Evolutionary conservation across 257 asterid species (phyloP), one percentile per base, ranked within the genome.

Genomic region (Osmanthus fragrans): DNA sequence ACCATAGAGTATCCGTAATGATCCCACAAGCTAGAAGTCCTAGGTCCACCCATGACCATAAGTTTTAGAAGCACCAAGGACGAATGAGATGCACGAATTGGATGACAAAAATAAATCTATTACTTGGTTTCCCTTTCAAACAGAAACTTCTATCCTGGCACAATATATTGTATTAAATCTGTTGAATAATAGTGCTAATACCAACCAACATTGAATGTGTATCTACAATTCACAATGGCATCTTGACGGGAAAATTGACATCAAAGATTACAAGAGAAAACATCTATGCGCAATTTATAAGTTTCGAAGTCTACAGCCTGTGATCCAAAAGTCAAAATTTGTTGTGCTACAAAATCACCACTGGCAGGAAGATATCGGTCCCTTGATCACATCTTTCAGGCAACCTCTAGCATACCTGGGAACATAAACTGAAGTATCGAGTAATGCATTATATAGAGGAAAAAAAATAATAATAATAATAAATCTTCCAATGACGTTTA

Each of bases 301-400:
- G 79, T 79, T 80, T 80, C 66, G 70, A 79, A 81, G 84, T 83
- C 82, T 80, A 75, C 37, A 34, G 64, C 75, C 32, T 80, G 79
- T 54, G 83, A 79, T 73, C 84, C 80, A 42, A 69, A 25, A 76
- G 82, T 74, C 89, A 89, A 84, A 86, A 82, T 76, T 85, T 86
- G 77, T 76, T 73, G 76, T 81, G 85, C 89, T 84, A 80, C 73
- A 78, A 83, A 71, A 84, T 86, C 88, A 82, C 85, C 94, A 89
- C 93, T 80, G 77, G 68, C 68, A 66, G 58, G 77, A 54, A 88
- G 92, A 85, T 86, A 81, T 80, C 60, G 80, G 90, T 88, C 83
- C 89, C 88, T 40, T 65, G 74, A 77, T 79, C 82, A 45, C 73
- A 68, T 70, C 84, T 75, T 78, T 82, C 25, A 45, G 76, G 78